Evolutionary conservation across 306 rosid genomes (phyloP).

Genomic region (Lupinus albus): DNA sequence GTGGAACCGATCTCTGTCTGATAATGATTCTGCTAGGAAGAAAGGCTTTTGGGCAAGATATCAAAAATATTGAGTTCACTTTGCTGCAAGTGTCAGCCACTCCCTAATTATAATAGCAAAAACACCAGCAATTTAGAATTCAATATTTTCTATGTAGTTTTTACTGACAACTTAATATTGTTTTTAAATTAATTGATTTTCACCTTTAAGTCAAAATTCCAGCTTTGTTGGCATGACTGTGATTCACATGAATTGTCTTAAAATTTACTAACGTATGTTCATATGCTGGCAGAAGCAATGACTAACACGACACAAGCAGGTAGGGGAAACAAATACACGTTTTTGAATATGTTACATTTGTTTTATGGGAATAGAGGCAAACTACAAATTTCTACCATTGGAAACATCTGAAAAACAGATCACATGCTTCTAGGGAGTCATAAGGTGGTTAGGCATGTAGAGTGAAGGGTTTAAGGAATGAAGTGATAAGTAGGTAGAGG

Average conservation of each 20-base stretch:
- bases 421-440: no score
- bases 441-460: no score
- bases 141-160: slow-evolving; percentile 42
- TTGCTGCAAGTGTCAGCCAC: slow-evolving; percentile 36
- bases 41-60: slow-evolving; percentile 79
- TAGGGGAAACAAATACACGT: no score
- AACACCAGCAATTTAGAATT: slow-evolving; percentile 42
- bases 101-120: slow-evolving; percentile 37
- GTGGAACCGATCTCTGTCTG: slow-evolving; percentile 64
- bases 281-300: not conserved
- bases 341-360: no score
- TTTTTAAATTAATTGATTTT: slow-evolving; percentile 37
- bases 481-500: no score
- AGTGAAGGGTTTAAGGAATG: no score
- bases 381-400: no score
- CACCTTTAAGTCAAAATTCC: slow-evolving; percentile 38
- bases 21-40: slow-evolving; percentile 66
- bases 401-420: no score
- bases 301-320: no score
- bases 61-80: slow-evolving; percentile 53
- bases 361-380: no score
- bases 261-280: slow-evolving; percentile 1
- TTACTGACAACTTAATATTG: slow-evolving; percentile 36
- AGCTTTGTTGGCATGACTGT: slow-evolving; percentile 21
- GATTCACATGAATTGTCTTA: slow-evolving; percentile 33